phyloP scores from a whole-genome alignment of 768 basidiomycete species.

The Hericium alpestre region DNA sequence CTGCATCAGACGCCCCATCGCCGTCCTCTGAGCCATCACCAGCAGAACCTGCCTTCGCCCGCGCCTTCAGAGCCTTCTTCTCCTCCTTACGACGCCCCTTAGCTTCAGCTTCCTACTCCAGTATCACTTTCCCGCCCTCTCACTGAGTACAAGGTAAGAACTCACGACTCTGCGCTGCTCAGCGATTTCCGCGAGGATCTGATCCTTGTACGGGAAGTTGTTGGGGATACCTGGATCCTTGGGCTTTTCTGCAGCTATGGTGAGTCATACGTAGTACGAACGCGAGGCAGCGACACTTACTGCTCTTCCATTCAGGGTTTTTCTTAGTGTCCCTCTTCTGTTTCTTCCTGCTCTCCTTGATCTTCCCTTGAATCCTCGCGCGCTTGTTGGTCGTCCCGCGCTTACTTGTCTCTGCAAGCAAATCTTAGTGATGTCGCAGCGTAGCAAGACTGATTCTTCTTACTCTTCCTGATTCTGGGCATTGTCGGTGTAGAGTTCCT shows the following conservation, averaged over 20 bases:
- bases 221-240: conserved; percentile 94
- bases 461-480: conserved; percentile 18
- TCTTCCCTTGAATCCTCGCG: conserved; percentile 63
- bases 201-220: conserved; percentile 88
- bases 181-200: conserved; percentile 83
- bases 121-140: neutral
- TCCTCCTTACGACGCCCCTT: conserved; percentile 58
- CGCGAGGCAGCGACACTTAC: conserved; percentile 33
- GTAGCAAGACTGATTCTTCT: neutral
- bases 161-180: conserved; percentile 68
- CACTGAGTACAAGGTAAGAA: conserved; percentile 1
- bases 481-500: conserved; percentile 1
- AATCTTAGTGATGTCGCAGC: neutral
- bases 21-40: conserved; percentile 14
- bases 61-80: conserved; percentile 38
- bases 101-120: conserved; percentile 60
- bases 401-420: conserved; percentile 66
- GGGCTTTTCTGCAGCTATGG: conserved; percentile 42
- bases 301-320: conserved; percentile 80
- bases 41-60: conserved; percentile 9
- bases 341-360: conserved; percentile 70
- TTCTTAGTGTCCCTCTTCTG: conserved; percentile 63
- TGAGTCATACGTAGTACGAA: neutral
- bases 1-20: conserved; percentile 21
- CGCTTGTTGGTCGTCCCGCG: conserved; percentile 65